A percentile compares a stretch with the other conserved stretches of the same genome.
Conservation (phyloP, 345 rosid species). For the Xanthoceras sorbifolium region DNA sequence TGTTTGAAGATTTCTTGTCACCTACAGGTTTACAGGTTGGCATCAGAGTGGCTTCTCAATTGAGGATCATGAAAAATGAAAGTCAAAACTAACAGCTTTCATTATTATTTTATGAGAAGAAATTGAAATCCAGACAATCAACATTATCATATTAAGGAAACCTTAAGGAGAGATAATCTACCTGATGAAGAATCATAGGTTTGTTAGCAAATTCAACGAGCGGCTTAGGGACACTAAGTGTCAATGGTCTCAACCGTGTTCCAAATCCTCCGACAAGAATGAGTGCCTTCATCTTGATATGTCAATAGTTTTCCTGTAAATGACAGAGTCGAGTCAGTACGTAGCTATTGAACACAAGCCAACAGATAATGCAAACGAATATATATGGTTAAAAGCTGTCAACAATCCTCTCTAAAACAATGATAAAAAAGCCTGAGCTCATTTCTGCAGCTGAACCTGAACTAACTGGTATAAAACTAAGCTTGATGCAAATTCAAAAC, state of each 20-base stretch:
- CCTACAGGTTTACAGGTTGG: neutral
- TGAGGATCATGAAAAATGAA: neutral
- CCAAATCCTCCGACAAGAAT: conserved; percentile 99
- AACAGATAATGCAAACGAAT: neutral
- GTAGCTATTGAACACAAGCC: conserved; percentile 1
- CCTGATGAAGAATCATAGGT: conserved; percentile 99
- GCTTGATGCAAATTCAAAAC: conserved; percentile 10
- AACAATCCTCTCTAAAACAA: neutral
- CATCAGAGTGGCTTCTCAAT: neutral
- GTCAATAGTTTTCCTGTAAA: conserved; percentile 42
- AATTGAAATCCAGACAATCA: neutral
- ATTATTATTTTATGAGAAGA: neutral
- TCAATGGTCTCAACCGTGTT: conserved; percentile 95
- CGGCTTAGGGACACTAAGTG: conserved; percentile 96
- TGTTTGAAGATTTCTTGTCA: conserved; percentile 11
- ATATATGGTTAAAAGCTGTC: conserved; percentile 3
- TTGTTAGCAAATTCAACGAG: conserved; percentile 98
- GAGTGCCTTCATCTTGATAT: conserved; percentile 84
- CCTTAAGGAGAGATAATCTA: conserved; percentile 25
- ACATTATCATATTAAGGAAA: neutral
- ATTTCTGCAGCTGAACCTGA: neutral
- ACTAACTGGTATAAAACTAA: neutral
- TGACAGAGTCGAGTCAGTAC: conserved; percentile 17
- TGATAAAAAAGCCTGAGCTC: neutral
- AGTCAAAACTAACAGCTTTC: conserved; percentile 12